Evolutionary conservation across 2,329 filamentous ascomycete genomes (phyloP), one percentile per base, ranked within the genome.

Genomic region (Fusarium odoratissimum): DNA sequence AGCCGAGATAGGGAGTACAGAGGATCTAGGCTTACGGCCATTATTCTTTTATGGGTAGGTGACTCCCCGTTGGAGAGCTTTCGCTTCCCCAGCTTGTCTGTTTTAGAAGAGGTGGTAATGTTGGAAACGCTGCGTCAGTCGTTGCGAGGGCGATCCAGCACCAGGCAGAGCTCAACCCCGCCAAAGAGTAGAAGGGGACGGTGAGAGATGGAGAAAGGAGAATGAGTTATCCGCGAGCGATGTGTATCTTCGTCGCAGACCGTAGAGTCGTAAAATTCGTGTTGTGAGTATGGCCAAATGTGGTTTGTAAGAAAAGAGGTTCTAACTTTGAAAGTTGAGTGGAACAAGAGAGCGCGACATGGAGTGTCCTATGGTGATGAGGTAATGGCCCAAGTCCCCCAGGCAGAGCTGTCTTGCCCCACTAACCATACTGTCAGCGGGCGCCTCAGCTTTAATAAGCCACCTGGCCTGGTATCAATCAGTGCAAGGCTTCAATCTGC

Each of bases 71-170:
- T 84, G 75, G 90, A 91, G 77, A 90, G 84, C 83, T 90, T 92
- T 83, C 90, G 89, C 86, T 92, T 92, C 86, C 88, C 89, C 88
- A 88, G 87, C 82, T 89, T 88, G 85, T 81, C 84, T 78, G 72
- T 76, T 60, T 67, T 75, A 66, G 73, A 66, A 60, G 75, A 64
- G 60, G 77, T 78, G 57, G 79, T 73, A 82, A 83, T 83, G 69
- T 80, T 83, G 81, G 78, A 76, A 69, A 69, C 66, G 59, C 61
- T 68, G 64, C 48, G 67, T 59, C 60, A 61, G 67, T 66, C 61
- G 74, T 76, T 52, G 66, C 59, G 42, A 76, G 67, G 73, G 75
- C 72, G 73, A 78, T 77, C 75, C 74, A 80, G 79, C 79, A 80
- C 80, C 77, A 77, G 75, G 78, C 79, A 78, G 76, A 83, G 80